These are phyloP conservation scores for Russula foetens DNA, from an alignment of 768 basidiomycete species.

Conservation along the genomic window DNA sequence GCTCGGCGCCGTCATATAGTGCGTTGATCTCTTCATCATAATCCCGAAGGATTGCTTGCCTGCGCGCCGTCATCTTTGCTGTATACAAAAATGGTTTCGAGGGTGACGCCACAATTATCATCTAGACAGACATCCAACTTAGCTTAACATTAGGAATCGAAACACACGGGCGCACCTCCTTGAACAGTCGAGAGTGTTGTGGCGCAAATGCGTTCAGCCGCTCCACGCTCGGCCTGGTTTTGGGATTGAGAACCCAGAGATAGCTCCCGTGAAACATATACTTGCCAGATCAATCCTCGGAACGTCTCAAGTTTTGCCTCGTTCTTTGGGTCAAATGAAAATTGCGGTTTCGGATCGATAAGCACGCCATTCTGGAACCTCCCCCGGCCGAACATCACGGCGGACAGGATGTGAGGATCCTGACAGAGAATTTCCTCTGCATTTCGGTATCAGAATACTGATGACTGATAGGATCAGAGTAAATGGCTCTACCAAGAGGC, in stretches of 20 bases:
- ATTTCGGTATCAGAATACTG: neutral
- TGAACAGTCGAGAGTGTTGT: conserved; percentile 39
- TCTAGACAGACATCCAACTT: conserved; percentile 24
- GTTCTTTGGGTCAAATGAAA: conserved; percentile 23
- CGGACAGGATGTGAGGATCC: conserved; percentile 25
- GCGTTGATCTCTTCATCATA: conserved; percentile 37
- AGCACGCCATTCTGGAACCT: conserved; percentile 28
- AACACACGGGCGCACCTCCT: conserved; percentile 29
- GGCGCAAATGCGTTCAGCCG: conserved; percentile 36
- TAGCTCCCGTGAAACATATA: neutral
- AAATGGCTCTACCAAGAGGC: conserved; percentile 22
- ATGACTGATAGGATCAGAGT: neutral
- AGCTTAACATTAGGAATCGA: neutral
- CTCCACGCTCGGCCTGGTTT: conserved; percentile 34
- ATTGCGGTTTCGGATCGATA: conserved; percentile 25
- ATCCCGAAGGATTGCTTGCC: conserved; percentile 30
- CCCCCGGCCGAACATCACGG: conserved; percentile 31
- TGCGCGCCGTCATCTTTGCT: conserved; percentile 33
- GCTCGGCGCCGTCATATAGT: conserved; percentile 29
- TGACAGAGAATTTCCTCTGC: conserved; percentile 32
- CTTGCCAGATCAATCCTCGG: conserved; percentile 18
- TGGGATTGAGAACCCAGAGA: neutral
- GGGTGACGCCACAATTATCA: conserved; percentile 35
- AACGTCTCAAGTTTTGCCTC: conserved; percentile 22
- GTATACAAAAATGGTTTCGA: conserved; percentile 37